Percentiles rank a stretch among this genome's conserved stretches.
These are phyloP conservation scores for Pichiaceae sp. DNA, from an alignment of 1,139 yeast genomes.

Conservation along the genomic window DNA sequence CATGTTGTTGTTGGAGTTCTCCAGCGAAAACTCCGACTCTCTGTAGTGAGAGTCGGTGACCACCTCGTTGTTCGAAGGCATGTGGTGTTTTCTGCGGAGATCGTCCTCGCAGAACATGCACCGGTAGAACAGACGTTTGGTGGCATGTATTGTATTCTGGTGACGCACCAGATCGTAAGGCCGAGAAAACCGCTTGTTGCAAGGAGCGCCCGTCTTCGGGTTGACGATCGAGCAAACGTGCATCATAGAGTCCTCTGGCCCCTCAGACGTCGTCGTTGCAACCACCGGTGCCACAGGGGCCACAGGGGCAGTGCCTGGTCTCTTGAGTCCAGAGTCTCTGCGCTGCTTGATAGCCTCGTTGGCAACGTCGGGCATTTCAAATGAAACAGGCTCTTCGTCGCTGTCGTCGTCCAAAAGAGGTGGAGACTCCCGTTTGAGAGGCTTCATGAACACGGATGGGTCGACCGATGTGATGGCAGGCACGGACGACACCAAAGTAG, in stretches of 20 bases:
- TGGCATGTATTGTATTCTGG: conserved; percentile 92
- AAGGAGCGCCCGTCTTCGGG: conserved; percentile 52
- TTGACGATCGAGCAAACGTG: conserved; percentile 56
- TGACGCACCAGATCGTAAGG: conserved; percentile 93
- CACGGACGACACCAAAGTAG: too few relatives aligned
- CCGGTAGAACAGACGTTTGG: conserved; percentile 75
- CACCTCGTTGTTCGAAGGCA: conserved; percentile 19
- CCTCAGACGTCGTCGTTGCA: neutral
- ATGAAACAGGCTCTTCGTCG: conserved; percentile 4
- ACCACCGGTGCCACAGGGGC: neutral
- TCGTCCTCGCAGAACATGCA: conserved; percentile 79
- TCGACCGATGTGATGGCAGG: neutral
- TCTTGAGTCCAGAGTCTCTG: too few relatives aligned
- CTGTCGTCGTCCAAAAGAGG: neutral
- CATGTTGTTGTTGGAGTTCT: conserved; percentile 21
- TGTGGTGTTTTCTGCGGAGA: conserved; percentile 23
- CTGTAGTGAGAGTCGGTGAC: conserved; percentile 20
- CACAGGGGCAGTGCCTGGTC: neutral
- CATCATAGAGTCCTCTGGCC: conserved; percentile 18
- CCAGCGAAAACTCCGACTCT: conserved; percentile 20
- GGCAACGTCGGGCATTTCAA: conserved; percentile 2
- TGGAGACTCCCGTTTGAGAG: neutral
- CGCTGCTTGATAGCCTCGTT: conserved; percentile 1
- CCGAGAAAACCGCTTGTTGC: conserved; percentile 81
- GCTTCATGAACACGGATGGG: neutral